Conservation (phyloP, 2,329 filamentous ascomycete species). For the Phialophora macrospora region DNA sequence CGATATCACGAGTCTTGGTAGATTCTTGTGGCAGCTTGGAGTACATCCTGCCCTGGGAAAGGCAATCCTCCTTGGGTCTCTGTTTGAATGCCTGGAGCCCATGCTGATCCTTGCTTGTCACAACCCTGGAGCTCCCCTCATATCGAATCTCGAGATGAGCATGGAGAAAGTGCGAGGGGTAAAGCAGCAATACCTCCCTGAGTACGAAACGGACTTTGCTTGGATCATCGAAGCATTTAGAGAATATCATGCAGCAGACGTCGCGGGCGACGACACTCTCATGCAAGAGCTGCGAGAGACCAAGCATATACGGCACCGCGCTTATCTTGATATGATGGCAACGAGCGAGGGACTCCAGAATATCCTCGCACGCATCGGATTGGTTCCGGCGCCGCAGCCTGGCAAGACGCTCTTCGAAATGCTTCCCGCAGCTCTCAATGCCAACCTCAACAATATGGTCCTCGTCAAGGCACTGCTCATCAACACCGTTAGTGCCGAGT, state of each 20-base stretch:
- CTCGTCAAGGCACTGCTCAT: constrained; percentile 33
- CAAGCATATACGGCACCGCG: constrained; percentile 24
- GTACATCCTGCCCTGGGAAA: constrained; percentile 95
- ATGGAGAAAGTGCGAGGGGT: constrained; percentile 15
- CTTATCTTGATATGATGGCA: constrained; percentile 33
- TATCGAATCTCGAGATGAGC: constrained; percentile 22
- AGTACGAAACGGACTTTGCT: constrained; percentile 29
- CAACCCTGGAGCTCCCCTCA: constrained; percentile 19
- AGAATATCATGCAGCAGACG: constrained; percentile 28
- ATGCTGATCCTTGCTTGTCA: constrained; percentile 76
- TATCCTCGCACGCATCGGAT: constrained; percentile 15
- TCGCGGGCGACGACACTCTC: constrained; percentile 13
- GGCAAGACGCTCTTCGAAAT: constrained; percentile 24
- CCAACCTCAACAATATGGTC: constrained; percentile 27
- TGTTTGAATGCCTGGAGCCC: constrained; percentile 92
- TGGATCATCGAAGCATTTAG: constrained; percentile 31
- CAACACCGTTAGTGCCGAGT: constrained; percentile 27
- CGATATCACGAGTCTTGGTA: constrained; percentile 82
- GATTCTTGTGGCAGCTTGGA: constrained; percentile 83
- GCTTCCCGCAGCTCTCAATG: constrained; percentile 25
- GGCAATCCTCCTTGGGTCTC: constrained; percentile 79
- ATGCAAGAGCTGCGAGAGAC: constrained; percentile 19
- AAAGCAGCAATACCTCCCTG: constrained; percentile 18
- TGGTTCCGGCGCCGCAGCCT: constrained; percentile 12
- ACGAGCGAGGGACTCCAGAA: constrained; percentile 22